These are phyloP conservation scores for Saturnispora hagleri DNA, from an alignment of 805 yeast genomes.

Conservation along the genomic window DNA sequence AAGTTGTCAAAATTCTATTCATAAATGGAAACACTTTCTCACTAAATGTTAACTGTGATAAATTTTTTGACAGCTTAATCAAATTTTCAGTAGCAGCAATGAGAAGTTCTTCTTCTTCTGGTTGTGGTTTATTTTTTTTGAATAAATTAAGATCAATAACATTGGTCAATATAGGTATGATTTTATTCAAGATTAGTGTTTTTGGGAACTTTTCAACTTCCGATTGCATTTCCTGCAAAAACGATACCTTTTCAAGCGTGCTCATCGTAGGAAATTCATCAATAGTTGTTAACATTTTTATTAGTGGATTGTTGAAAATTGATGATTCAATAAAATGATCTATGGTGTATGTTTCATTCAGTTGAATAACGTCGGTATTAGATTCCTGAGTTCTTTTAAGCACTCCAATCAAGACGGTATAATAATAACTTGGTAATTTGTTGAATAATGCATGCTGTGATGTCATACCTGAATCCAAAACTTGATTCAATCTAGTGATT, in stretches of 20 bases:
- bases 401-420: constrained; percentile 41
- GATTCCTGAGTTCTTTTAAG: constrained; percentile 37
- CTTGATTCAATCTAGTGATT: constrained; percentile 28
- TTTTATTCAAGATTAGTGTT: constrained; percentile 51
- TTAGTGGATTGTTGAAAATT: constrained; percentile 74
- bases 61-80: constrained; percentile 49
- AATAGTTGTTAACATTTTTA: constrained; percentile 69
- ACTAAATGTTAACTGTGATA: constrained; percentile 72
- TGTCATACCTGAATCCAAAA: constrained; percentile 28
- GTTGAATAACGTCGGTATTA: constrained; percentile 23
- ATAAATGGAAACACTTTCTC: constrained; percentile 52
- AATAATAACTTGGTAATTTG: constrained; percentile 51
- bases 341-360: constrained; percentile 32
- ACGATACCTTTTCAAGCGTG: constrained; percentile 54
- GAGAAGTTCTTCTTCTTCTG: constrained; percentile 27
- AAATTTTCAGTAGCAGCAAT: constrained; percentile 46
- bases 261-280: constrained; percentile 78
- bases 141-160: constrained; percentile 25
- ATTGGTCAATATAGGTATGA: constrained; percentile 60
- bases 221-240: constrained; percentile 53
- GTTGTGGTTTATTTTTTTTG: constrained; percentile 10
- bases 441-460: constrained; percentile 39
- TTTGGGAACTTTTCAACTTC: constrained; percentile 52
- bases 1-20: constrained; percentile 20
- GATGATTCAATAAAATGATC: constrained; percentile 62